Evolutionary conservation across 768 basidiomycete species (phyloP).

Genomic region (Pleurotus tuber-regium): DNA sequence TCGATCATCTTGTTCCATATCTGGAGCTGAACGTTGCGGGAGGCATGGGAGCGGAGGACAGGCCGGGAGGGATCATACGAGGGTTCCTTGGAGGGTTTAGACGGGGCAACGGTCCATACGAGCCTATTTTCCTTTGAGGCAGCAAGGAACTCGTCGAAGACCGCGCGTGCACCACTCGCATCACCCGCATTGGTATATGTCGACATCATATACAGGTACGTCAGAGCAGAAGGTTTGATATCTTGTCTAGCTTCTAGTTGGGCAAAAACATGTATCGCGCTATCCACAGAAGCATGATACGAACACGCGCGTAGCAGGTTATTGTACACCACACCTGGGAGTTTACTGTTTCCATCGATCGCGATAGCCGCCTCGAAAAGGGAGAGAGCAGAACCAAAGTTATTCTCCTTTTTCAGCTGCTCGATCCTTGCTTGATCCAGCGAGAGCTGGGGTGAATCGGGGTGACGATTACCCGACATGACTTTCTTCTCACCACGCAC

Average conservation of each 20-base stretch:
- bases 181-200: slow-evolving; percentile 54
- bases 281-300: slow-evolving; percentile 50
- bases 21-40: slow-evolving; percentile 37
- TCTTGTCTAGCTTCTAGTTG: slow-evolving; percentile 50
- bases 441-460: slow-evolving; percentile 17
- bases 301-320: slow-evolving; percentile 63
- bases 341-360: slow-evolving; percentile 25
- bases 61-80: slow-evolving; percentile 13
- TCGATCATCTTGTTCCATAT: slow-evolving; percentile 79
- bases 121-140: slow-evolving; percentile 40
- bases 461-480: slow-evolving; percentile 20
- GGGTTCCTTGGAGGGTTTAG: slow-evolving; percentile 8
- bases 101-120: slow-evolving; percentile 19
- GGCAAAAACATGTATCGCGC: slow-evolving; percentile 63
- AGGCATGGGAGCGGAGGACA: slow-evolving; percentile 3
- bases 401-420: slow-evolving; percentile 58
- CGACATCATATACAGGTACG: slow-evolving; percentile 56
- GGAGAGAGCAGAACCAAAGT: slow-evolving; percentile 66
- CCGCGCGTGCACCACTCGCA: slow-evolving; percentile 45
- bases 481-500: slow-evolving; percentile 35
- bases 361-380: slow-evolving; percentile 64
- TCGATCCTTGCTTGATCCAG: slow-evolving; percentile 37
- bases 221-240: slow-evolving; percentile 28
- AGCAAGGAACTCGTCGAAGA: slow-evolving; percentile 59
- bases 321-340: slow-evolving; percentile 42